Conservation (phyloP, 2,329 filamentous ascomycete species). For the Aphanoascus verrucosus region DNA sequence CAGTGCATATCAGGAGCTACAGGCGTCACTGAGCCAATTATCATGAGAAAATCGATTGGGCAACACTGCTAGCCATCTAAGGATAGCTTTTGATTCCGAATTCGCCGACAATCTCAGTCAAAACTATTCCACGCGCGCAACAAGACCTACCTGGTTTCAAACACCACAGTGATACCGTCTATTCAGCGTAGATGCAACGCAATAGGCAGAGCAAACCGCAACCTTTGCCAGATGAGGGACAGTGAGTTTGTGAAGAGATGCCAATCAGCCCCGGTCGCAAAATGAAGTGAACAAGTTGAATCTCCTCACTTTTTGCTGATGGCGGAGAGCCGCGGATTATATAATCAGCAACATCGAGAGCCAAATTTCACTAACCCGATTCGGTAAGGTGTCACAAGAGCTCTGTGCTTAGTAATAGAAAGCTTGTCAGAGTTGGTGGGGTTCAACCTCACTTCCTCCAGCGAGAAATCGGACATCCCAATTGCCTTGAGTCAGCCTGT, state of each 20-base stretch:
- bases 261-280: neutral
- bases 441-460: neutral
- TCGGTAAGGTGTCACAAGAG: conserved; percentile 1
- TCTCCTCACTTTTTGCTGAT: neutral
- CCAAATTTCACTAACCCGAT: neutral
- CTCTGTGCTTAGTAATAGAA: neutral
- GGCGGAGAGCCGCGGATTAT: neutral
- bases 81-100: neutral
- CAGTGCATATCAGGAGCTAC: neutral
- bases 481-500: neutral
- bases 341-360: neutral
- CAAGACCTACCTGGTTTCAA: neutral
- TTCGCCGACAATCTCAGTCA: neutral
- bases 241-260: neutral
- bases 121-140: neutral
- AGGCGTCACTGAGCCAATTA: neutral
- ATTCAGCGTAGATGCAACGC: neutral
- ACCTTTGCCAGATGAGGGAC: neutral
- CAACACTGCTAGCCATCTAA: neutral
- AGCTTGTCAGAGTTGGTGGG: neutral
- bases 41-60: neutral
- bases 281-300: neutral
- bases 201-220: too few relatives aligned
- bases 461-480: conserved; percentile 1
- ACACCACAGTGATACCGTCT: neutral